Conservation (phyloP, 2,329 filamentous ascomycete species). For the Albifimbria verrucaria region DNA sequence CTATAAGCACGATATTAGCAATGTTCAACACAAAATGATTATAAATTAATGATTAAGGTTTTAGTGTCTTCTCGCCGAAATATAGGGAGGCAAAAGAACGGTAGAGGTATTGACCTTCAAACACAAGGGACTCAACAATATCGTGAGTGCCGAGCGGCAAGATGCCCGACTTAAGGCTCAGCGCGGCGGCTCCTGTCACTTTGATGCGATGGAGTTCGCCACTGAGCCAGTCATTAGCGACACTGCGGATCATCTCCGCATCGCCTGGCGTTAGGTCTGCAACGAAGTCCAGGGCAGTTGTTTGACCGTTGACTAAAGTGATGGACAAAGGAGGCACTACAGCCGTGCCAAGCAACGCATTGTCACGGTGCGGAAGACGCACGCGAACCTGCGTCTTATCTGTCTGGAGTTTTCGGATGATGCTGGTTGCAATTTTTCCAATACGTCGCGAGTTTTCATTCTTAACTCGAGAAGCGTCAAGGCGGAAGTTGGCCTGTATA, state of each 20-base stretch:
- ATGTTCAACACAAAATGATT: constrained; percentile 13
- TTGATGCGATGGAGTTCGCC: constrained; percentile 70
- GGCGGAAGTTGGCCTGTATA: constrained; percentile 75
- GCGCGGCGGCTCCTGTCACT: constrained; percentile 68
- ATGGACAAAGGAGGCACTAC: constrained; percentile 72
- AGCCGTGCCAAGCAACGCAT: constrained; percentile 74
- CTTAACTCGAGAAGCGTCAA: constrained; percentile 74
- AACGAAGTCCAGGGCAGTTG: constrained; percentile 75
- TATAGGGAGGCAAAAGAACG: constrained; percentile 59
- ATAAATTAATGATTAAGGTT: constrained; percentile 26
- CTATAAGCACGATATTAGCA: constrained; percentile 40
- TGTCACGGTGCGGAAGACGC: constrained; percentile 77
- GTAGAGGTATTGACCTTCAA: constrained; percentile 80
- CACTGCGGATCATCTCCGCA: constrained; percentile 69
- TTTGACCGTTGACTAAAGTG: constrained; percentile 72
- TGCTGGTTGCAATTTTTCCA: constrained; percentile 74
- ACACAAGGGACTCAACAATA: constrained; percentile 69
- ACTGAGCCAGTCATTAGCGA: constrained; percentile 86
- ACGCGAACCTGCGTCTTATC: constrained; percentile 70
- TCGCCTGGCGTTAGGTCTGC: constrained; percentile 74
- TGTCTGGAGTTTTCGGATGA: constrained; percentile 73
- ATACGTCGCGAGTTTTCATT: constrained; percentile 70
- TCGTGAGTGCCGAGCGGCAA: constrained; percentile 74
- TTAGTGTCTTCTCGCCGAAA: constrained; percentile 55
- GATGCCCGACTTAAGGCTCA: constrained; percentile 75